A percentile compares a stretch with the other conserved stretches of the same genome.
Evolutionary conservation across 345 rosid species (phyloP).

Genomic region (Trapa bicornis): DNA sequence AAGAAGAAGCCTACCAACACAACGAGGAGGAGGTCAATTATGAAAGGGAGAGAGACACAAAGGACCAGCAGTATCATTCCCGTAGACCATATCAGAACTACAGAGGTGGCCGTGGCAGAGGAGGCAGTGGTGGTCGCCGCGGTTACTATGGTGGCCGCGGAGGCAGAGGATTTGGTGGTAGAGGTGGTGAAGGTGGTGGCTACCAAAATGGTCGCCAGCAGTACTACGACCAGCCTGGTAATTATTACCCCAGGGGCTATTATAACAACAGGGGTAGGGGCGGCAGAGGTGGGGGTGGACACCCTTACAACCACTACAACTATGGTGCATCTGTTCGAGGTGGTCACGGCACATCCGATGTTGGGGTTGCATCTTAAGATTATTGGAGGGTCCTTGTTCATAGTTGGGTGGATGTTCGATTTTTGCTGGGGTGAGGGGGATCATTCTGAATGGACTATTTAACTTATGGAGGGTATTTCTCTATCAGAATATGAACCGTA

Average conservation of each 20-base stretch:
- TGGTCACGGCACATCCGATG: conserved; percentile 35
- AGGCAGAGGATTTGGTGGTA: conserved; percentile 39
- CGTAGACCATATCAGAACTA: conserved; percentile 59
- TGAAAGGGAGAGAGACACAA: conserved; percentile 19
- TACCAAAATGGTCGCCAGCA: conserved; percentile 50
- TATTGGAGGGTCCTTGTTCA: background rate
- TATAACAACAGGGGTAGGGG: conserved; percentile 60
- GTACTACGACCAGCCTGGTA: conserved; percentile 52
- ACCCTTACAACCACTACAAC: conserved; percentile 23
- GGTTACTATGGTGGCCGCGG: conserved; percentile 68
- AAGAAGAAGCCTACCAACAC: too few relatives aligned
- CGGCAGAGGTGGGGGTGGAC: conserved; percentile 21
- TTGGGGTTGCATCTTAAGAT: conserved; percentile 21
- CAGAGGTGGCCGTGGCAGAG: conserved; percentile 49
- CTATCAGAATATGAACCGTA: background rate
- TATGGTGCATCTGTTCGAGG: conserved; percentile 31
- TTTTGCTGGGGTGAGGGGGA: background rate
- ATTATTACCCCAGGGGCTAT: conserved; percentile 56
- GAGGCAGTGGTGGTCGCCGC: conserved; percentile 44
- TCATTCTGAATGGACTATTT: background rate
- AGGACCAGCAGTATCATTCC: conserved; percentile 37
- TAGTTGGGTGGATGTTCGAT: background rate
- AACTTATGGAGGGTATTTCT: background rate
- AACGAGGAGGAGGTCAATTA: too few relatives aligned
- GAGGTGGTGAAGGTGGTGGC: conserved; percentile 59